Base-by-base conservation (phyloP, 768 basidiomycete genomes). In the Russula sp. region DNA sequence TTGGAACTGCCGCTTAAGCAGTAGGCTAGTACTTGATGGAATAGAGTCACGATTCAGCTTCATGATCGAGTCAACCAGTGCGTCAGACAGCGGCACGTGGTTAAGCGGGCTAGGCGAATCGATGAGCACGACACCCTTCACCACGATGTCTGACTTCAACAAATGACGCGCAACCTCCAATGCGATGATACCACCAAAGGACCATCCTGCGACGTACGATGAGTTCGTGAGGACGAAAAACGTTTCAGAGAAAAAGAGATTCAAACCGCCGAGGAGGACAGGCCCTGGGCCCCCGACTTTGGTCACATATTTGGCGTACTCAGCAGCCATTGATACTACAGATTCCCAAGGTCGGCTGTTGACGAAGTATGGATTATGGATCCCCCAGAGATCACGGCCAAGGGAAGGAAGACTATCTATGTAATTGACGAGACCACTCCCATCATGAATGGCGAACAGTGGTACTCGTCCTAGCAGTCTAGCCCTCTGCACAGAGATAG, bases 391-490 rank as follows among this genome's bases (percentile, higher is more conserved):
- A 20, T 75, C 68, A 48, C 87, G 77, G 9, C 75, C 73, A 3
- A 89, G 66, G 9, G 75, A 67, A 7, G 71, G 66, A 7, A 87
- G 70, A 10, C 76, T 77, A 38, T 78, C 70, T 58, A 82, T 82
- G 56, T 83, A 81, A 38, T 74, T 74, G 18, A 79, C 73, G 13
- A 86, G 70, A 0, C 88, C 88, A 64, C 84, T 86, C 6, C 88
- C 88, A 63, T 90, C 88, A 66, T 90, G 87, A 10, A 90, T 75
- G 25, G 90, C 77, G 59, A 87, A 79, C 4, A 90, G 75, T 82
- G 86, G 0, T 70, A 56, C 3, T 52, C 61, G 13, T 56, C 70
- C 61, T 2, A 59, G 45, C 1, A 52, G 56, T 25, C 36, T 39
- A 32, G 73, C 65, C 35, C 65, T 68, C 59, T 82, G 84, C 43